Conservation (phyloP, 345 rosid genomes). For the Syzygium oleosum region DNA sequence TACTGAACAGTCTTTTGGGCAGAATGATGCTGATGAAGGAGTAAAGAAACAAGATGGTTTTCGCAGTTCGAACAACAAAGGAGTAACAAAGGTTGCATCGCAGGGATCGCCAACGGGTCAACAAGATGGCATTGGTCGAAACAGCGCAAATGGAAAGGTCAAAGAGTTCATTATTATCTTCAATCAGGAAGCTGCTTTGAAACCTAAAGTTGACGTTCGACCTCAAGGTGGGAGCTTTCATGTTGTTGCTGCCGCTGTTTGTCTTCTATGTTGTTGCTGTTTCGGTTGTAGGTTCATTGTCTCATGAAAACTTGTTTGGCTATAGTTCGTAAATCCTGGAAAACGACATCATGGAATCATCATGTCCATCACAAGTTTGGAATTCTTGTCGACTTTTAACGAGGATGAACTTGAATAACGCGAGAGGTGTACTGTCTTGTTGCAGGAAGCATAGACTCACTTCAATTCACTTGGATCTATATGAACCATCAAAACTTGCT, state of each 20-base stretch:
- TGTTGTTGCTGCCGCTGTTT: neutral
- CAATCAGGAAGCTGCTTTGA: constrained; percentile 45
- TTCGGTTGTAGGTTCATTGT: neutral
- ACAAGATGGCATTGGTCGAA: constrained; percentile 21
- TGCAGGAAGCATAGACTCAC: constrained; percentile 86
- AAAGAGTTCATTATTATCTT: constrained; percentile 66
- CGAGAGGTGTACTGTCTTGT: neutral
- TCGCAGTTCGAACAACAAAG: constrained; percentile 8
- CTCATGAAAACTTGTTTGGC: neutral
- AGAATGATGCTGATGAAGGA: constrained; percentile 18
- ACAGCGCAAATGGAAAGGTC: constrained; percentile 48
- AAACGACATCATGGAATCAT: neutral
- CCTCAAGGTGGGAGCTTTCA: constrained; percentile 27
- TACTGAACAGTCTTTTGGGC: constrained; percentile 12
- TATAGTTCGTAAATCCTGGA: neutral
- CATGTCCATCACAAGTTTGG: neutral
- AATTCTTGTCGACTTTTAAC: neutral
- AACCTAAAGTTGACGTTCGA: constrained; percentile 11
- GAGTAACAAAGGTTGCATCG: constrained; percentile 14
- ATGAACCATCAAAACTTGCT: neutral
- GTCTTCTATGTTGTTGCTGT: neutral
- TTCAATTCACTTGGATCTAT: constrained; percentile 51
- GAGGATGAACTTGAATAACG: no score
- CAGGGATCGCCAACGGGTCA: constrained; percentile 20
- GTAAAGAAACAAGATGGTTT: constrained; percentile 28